Base-by-base conservation (phyloP, 345 rosid genomes). In the Arabis alpina region DNA sequence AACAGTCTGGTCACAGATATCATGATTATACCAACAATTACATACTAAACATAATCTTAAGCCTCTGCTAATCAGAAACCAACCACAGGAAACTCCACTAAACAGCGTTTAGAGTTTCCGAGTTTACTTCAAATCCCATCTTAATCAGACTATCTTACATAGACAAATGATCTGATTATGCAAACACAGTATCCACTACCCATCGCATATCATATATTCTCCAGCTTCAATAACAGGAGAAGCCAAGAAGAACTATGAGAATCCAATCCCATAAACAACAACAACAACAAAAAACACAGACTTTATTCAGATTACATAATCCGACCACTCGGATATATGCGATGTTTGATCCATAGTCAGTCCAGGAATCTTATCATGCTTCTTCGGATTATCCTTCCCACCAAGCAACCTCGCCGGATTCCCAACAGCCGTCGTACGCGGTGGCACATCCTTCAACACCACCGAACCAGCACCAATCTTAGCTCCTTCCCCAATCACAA, bases 261-360 rank as follows among this genome's bases (percentile, higher is more conserved):
- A 73, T 67, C 72, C 23, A 64, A 73, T 67, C 72, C 23, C 23
- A 67, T 34, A 25, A 54, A 67, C 64, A 76, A 55, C 16, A 63
- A 47, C 41, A 43, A 43, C 37, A 34, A 34, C 8, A 34, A 16
- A 55, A 36, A 0, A 14, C 43, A 42, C 28, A 73, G 37, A 67
- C 51, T 49, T 52, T 48, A 19, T 70, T 80, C 86, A 93, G 4
- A 93, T 91, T 28, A 91, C 97, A 80, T 93, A 93, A 73, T 93
- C 96, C 54, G 97, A 91, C 96, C 97, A 89, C 19, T 83, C 96
- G 43, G 83, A 10, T 28, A 87, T 86, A 61, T 91, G 87, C 32
- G 97, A 93, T 28, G 87, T 89, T 36, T 93, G 98, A 53, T 93
- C 98, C 98, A 93, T 93, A 16, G 97, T 93, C 43, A 88, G 54